A percentile compares a stretch with the other conserved stretches of the same genome.
These are phyloP conservation scores for Leptodontidium sp. DNA, from an alignment of 2,329 filamentous ascomycete genomes.

Conservation along the genomic window DNA sequence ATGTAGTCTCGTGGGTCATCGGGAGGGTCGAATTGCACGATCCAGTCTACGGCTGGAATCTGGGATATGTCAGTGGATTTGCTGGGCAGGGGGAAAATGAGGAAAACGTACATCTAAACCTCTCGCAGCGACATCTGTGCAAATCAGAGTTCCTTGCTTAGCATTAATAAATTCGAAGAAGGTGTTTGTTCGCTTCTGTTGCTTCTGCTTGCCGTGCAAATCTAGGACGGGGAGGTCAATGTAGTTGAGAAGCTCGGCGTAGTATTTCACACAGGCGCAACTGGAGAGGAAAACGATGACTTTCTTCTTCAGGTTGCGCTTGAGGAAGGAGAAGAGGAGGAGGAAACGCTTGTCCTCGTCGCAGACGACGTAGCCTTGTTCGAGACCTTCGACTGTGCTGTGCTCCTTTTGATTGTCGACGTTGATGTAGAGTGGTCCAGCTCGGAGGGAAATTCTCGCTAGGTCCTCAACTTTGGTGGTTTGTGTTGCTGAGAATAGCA, in stretches of 20 bases:
- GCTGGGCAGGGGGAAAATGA: constrained; percentile 7
- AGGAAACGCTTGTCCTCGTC: constrained; percentile 94
- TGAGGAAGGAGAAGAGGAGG: constrained; percentile 92
- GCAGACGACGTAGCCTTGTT: constrained; percentile 95
- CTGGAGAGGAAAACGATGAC: constrained; percentile 96
- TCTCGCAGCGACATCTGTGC: constrained; percentile 94
- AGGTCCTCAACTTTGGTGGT: constrained; percentile 99
- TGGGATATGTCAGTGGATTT: constrained; percentile 46
- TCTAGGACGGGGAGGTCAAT: constrained; percentile 91
- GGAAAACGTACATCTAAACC: constrained; percentile 77
- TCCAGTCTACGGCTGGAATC: constrained; percentile 96
- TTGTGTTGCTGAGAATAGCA: constrained; percentile 98
- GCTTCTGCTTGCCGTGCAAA: constrained; percentile 95
- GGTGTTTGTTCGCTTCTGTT: constrained; percentile 97
- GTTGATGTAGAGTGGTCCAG: constrained; percentile 95
- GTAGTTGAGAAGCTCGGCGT: constrained; percentile 94
- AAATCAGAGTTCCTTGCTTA: constrained; percentile 86
- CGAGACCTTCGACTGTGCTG: constrained; percentile 90
- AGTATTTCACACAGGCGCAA: constrained; percentile 95
- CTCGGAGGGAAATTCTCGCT: constrained; percentile 88
- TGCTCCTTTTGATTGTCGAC: constrained; percentile 90
- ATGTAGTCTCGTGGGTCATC: constrained; percentile 93
- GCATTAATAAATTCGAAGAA: constrained; percentile 97
- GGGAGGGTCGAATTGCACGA: constrained; percentile 93
- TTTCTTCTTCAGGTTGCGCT: constrained; percentile 87